Evolutionary conservation across 352 stramenopile genomes (phyloP), one percentile per base, ranked within the genome.

Genomic region (Pythium oligandrum): DNA sequence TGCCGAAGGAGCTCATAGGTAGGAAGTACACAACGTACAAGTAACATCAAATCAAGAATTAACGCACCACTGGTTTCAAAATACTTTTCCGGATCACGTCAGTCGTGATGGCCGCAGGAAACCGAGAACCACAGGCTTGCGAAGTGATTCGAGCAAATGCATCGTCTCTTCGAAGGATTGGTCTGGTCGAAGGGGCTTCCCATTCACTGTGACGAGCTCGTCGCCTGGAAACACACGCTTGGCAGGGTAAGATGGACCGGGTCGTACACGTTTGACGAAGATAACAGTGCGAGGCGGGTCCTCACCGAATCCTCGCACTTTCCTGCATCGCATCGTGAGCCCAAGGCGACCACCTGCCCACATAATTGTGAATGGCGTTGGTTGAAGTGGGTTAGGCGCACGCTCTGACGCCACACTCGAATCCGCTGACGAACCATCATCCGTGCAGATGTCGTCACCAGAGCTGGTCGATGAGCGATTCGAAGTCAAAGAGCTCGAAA

Each of bases 291-390:
- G 7, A 8, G 12, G 12, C 12, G 38, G 7, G 17, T 75, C 78
- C 50, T 55, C 71, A 8, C 61, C 65, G 38, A 84, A 84, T 26
- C 17, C 17, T 26, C 17, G 17, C 17, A 26, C 17, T 26, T 26
- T 26, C 17, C 17, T 26, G 17, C 17, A 26, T 26, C 17, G 17
- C 17, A 26, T 26, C 6, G 67, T 63, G 46, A 84, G 59, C 1
- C 73, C 73, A 4, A 84, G 59, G 12, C 66, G 51, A 1, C 67
- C 63, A 34, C 66, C 40, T 10, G 44, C 65, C 73, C 73, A 84
- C 10, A 75, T 40, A 43, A 84, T 60, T 17, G 43, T 77, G 68
- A 78, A 84, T n/a, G 47, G 42, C 36, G 59, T 12, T 12, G 38
- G 7, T 8, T 12, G 7, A 12, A 12, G 7, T 12, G 12, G 0